Evolutionary conservation across 345 rosid species (phyloP), one percentile per base, ranked within the genome.

Genomic region (Salix caprea): DNA sequence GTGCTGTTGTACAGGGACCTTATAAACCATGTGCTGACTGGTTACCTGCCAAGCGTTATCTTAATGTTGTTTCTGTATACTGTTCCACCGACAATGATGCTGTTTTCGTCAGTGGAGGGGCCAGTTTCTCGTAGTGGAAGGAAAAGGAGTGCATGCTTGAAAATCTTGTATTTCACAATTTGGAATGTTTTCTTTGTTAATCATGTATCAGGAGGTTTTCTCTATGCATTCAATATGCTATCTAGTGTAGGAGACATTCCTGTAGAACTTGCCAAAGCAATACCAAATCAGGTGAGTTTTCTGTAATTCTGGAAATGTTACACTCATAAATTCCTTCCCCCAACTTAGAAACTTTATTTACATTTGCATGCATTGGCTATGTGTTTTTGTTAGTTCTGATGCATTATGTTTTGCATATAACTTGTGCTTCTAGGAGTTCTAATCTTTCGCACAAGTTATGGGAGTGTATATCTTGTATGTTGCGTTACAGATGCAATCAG

Each of bases 131-230:
- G 91, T 58, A 86, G 98, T 76, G 80, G 78, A 79, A 89, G 99
- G 85, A 96, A 96, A 84, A 89, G 46, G 81, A 93, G 97, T 77
- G 94, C 98, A 73, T 87, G 94, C 81, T 76, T 86, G 80, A 96
- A 93, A 84, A 84, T 93, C 50, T 77, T 91, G 77, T 86, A 85
- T 88, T 96, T 96, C 91, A 92, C 89, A 46, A 93, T 96, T 78
- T 96, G 93, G 99, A 96, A 96, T 73, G 94, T 96, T 71, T 96
- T 93, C 89, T 93, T 96, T 37, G 84, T 91, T 75, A 96, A 93
- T 76, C 87, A 92, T 71, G 81, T 96, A 56, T 89, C 99, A 5
- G 98, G 98, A 24, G 89, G 97, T 30, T 77, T 93, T 70, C 91
- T 96, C 48, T 79, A 76, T 65, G 89, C 83, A 70, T 37, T 91